Conservation (phyloP, 108 stramenopile species). For the Fragilaria radians region DNA sequence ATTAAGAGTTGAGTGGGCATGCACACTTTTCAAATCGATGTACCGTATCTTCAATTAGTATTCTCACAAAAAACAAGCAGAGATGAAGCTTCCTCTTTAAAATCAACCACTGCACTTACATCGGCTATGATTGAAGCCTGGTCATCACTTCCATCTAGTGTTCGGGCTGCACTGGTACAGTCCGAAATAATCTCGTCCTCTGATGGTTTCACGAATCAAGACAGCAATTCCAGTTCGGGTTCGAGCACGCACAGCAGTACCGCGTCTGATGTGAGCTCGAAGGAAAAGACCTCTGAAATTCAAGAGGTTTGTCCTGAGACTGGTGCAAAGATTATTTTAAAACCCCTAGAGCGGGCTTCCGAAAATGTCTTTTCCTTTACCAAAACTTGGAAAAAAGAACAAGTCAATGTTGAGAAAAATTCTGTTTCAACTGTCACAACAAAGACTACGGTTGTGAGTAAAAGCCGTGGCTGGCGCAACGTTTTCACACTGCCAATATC, state of each 20-base stretch:
- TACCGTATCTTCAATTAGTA: background rate
- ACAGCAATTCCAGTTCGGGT: conserved; percentile 10
- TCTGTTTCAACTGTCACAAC: conserved; percentile 62
- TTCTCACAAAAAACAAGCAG: conserved; percentile 6
- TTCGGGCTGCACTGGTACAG: conserved; percentile 56
- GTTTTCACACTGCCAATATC: conserved; percentile 83
- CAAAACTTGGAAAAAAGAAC: conserved; percentile 56
- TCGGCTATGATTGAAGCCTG: conserved; percentile 63
- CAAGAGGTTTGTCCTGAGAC: conserved; percentile 57
- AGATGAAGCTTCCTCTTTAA: conserved; percentile 24
- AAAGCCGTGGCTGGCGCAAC: conserved; percentile 78
- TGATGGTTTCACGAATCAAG: conserved; percentile 8
- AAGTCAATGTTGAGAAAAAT: conserved; percentile 49
- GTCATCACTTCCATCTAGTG: conserved; percentile 52
- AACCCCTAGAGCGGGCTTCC: conserved; percentile 78
- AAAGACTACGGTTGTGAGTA: conserved; percentile 68
- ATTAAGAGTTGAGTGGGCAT: background rate
- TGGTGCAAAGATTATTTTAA: conserved; percentile 52
- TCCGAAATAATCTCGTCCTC: conserved; percentile 43
- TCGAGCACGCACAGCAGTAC: conserved; percentile 37
- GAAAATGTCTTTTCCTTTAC: conserved; percentile 74
- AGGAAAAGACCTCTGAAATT: conserved; percentile 9
- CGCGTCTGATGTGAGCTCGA: conserved; percentile 8
- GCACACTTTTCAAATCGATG: background rate
- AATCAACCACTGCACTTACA: conserved; percentile 35